Evolutionary conservation across 768 basidiomycete species (phyloP).

Genomic region (Crucibulum laeve): DNA sequence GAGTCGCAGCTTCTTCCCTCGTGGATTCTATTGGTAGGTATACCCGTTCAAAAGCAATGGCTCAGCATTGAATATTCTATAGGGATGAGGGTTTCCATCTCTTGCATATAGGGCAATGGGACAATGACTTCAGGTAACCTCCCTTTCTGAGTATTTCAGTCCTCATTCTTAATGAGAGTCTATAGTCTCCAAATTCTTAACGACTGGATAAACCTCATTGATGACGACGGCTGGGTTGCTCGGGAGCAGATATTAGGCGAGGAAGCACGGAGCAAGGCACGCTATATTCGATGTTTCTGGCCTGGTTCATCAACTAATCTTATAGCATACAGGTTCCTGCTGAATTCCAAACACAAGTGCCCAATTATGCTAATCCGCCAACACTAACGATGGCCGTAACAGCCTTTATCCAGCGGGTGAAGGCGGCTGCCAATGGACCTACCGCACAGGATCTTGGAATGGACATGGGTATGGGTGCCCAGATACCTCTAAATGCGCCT

Average conservation of each 20-base stretch:
- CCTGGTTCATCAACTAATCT: neutral
- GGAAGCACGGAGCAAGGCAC: slow-evolving; percentile 89
- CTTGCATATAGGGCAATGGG: slow-evolving; percentile 88
- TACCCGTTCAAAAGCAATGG: slow-evolving; percentile 1
- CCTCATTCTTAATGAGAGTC: neutral
- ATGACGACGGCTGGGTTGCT: slow-evolving; percentile 94
- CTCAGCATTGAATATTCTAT: slow-evolving; percentile 8
- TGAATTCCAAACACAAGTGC: slow-evolving; percentile 92
- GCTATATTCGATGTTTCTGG: slow-evolving; percentile 4
- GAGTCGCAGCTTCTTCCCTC: slow-evolving; percentile 93
- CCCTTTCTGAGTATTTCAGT: neutral
- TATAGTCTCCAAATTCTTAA: slow-evolving; percentile 81
- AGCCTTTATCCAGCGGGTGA: slow-evolving; percentile 78
- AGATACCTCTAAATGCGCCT: slow-evolving; percentile 40
- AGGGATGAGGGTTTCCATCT: slow-evolving; percentile 99
- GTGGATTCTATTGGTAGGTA: slow-evolving; percentile 91
- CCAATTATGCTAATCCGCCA: slow-evolving; percentile 92
- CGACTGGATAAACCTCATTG: slow-evolving; percentile 87
- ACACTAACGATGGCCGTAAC: slow-evolving; percentile 93
- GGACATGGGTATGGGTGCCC: slow-evolving; percentile 50
- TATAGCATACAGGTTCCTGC: slow-evolving; percentile 57
- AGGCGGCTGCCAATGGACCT: slow-evolving; percentile 33
- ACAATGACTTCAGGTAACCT: slow-evolving; percentile 66
- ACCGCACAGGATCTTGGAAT: slow-evolving; percentile 65
- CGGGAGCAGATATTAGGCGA: slow-evolving; percentile 96